Base-by-base conservation (phyloP, 1,284 basidiomycete genomes). In the Irpex sp. region DNA sequence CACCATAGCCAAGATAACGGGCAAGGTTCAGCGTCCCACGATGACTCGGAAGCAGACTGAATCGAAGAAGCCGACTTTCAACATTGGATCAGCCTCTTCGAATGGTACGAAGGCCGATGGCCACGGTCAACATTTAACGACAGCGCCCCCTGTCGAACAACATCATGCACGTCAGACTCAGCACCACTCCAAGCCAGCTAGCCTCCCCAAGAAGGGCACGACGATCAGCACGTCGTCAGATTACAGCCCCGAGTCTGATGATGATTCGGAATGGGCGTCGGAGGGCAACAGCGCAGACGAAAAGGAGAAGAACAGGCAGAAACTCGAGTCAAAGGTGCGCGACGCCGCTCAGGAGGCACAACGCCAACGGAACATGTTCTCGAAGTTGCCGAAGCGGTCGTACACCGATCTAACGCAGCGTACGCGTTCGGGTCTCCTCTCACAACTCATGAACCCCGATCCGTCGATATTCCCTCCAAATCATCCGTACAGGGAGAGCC, bases 321-420 rank as follows among this genome's bases (percentile, higher is more conserved):
- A 68, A 54, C 76, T 77, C 66, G 75, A 76, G 63, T 70, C 66
- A 1, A 73, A 74, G 8, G 65, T 80, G 19, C 76, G 69, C 9
- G 76, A 79, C 68, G 84, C 83, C 31, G 82, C 81, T n/a, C 63
- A 83, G 68, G 88, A 91, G 70, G 87, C 83, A n/a, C 83, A 87
- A 69, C 81, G 88, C 5, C 85, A 92, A 69, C 82, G 83, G 39
- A 85, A 90, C 15, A 81, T 94, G 82, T 93, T 95, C 70, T 81
- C 84, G 62, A 94, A 93, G 75, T 79, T 89, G 8, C 90, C 92
- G 4, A 81, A 85, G 58, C 79, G 83, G 46, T 85, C 86, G 26
- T 87, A 89, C 68, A 47, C 54, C 11, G 36, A 31, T 37, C 13
- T 57, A 21, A 56, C 51, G 57, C 79, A 79, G 61, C 77, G 84